Conservation (phyloP, 179 eudicot species). For the Spergularia azorica region DNA sequence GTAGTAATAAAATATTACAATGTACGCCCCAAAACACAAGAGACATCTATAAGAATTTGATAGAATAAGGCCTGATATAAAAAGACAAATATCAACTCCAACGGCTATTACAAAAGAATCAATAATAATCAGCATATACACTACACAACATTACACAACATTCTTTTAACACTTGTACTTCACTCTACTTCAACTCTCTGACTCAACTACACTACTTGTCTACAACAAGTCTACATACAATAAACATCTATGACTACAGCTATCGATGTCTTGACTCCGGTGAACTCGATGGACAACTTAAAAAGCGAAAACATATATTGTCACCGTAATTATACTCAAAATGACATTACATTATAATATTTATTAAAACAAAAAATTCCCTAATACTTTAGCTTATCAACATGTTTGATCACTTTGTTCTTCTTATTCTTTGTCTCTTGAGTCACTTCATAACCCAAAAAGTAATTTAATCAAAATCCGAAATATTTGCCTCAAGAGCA, state of each 20-base stretch:
- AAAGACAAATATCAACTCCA: not conserved
- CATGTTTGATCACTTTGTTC: not conserved
- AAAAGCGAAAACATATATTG: not conserved
- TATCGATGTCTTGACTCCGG: no score
- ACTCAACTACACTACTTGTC: not conserved
- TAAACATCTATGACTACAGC: no score
- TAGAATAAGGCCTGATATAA: not conserved
- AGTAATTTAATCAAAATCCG: conserved; percentile 19
- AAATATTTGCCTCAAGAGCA: conserved; percentile 22
- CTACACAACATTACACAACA: not conserved
- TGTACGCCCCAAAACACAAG: not conserved
- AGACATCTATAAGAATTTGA: not conserved
- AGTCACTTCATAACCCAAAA: not conserved
- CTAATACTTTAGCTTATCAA: not conserved
- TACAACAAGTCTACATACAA: no score
- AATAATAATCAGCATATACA: not conserved
- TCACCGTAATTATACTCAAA: not conserved
- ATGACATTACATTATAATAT: not conserved
- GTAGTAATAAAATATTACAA: not conserved
- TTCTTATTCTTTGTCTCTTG: not conserved
- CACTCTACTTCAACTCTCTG: not conserved
- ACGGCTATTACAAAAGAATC: conserved; percentile 16
- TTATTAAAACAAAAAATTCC: not conserved
- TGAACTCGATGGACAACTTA: no score
- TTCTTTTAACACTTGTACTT: not conserved